A percentile compares a stretch with the other conserved stretches of the same genome.
Conservation (phyloP, 805 yeast species). For the Yamadazyma sp. region DNA sequence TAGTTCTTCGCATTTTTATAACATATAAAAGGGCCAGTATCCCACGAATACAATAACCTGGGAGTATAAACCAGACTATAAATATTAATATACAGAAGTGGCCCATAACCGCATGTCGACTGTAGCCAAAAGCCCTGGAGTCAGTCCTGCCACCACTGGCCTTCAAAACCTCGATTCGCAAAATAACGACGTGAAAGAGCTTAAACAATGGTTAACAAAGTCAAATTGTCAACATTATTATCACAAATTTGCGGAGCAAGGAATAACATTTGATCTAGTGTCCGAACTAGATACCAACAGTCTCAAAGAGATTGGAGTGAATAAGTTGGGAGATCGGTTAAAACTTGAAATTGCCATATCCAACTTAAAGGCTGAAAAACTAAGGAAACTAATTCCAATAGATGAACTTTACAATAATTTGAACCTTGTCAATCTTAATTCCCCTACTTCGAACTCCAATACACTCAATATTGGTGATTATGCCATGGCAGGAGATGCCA, state of each 20-base stretch:
- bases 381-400: constrained; percentile 21
- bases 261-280: constrained; percentile 55
- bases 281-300: constrained; percentile 62
- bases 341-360: constrained; percentile 61
- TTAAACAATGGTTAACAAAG: constrained; percentile 38
- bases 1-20: constrained; percentile 6
- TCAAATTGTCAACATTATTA: constrained; percentile 36
- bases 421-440: constrained; percentile 9
- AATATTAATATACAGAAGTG: too few species aligned
- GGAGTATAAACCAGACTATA: too few species aligned
- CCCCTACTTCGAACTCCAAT: constrained; percentile 10
- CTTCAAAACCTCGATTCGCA: constrained; percentile 3
- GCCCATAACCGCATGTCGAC: constrained; percentile 1
- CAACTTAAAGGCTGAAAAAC: constrained; percentile 38
- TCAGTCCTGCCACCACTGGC: constrained; percentile 3
- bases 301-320: constrained; percentile 69
- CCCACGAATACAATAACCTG: too few species aligned
- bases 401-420: constrained; percentile 25
- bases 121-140: constrained; percentile 5
- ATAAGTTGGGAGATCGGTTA: constrained; percentile 82
- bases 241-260: constrained; percentile 44
- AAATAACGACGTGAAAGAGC: constrained; percentile 18
- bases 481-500: constrained; percentile 13
- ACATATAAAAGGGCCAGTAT: too few species aligned
- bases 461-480: constrained; percentile 10